Conservation (phyloP, 73 alveolate genomes). For the Paramecium tetraurelia region DNA sequence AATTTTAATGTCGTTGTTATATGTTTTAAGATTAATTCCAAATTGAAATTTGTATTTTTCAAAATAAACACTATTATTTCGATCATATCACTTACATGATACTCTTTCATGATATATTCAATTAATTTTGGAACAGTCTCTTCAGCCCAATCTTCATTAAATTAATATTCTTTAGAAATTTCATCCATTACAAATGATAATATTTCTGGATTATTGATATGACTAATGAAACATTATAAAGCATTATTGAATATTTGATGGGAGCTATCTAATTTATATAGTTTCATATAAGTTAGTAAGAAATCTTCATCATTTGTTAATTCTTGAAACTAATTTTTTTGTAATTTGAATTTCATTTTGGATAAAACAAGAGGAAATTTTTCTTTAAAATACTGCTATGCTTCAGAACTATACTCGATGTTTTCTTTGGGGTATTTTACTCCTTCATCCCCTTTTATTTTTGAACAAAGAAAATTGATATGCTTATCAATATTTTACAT, state of each 20-base stretch:
- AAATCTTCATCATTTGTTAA: background rate
- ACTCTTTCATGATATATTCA: background rate
- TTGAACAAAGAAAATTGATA: background rate
- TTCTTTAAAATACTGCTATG: background rate
- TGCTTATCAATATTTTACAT: conserved; percentile 9
- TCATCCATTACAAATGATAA: background rate
- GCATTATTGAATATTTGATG: background rate
- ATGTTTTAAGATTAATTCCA: background rate
- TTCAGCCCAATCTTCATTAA: conserved; percentile 16
- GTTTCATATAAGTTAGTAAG: background rate
- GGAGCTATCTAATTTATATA: background rate
- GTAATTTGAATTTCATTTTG: background rate
- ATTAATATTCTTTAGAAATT: background rate
- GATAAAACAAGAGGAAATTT: background rate
- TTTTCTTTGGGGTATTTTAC: background rate
- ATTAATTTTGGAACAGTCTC: background rate
- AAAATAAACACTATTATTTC: background rate
- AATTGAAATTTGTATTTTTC: background rate
- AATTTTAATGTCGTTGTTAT: background rate
- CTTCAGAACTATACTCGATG: background rate
- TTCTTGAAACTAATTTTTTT: background rate
- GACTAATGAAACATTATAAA: background rate
- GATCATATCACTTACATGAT: background rate
- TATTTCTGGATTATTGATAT: background rate
- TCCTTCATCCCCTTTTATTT: background rate